Evolutionary conservation across 2,329 filamentous ascomycete species (phyloP), one percentile per base, ranked within the genome.

Genomic region (Elsinoe fawcettii): DNA sequence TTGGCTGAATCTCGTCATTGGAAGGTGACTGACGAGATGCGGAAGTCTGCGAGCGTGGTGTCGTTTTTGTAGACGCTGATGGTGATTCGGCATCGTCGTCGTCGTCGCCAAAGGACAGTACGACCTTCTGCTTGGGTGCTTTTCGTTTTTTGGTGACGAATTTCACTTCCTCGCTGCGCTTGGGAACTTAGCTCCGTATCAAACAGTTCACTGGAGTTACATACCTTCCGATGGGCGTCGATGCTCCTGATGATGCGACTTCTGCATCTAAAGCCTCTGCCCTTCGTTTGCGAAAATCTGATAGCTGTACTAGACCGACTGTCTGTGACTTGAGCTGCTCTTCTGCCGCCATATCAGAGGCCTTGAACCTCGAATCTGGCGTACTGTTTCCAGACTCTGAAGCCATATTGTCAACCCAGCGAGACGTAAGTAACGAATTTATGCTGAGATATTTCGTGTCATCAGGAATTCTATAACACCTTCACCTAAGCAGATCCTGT

Each of bases 241-340:
- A 37, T 32, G 57, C 20, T 36, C 57, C 25, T 55, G 53, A 57
- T 41, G 57, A 27, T 56, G 32, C 56, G 22, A 89, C 67, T 36
- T 93, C 92, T 68, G 89, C 85, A 71, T 96, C 92, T 49, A 96
- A 77, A n/a, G 91, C 89, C 72, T 96, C 90, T 64, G 90, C 91
- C 71, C 92, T 89, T 59, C 93, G 85, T 75, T 99, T 97, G 72
- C 92, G 90, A 71, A 95, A 97, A 69, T 97, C 93, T 63, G 88
- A 90, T 43, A 96, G 84, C 58, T 88, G 83, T 55, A 97, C 92
- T 2, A 99, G 84, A 39, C 93, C 93, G 63, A 96, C 90, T 0
- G 90, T 95, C 67, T 90, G 85, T 56, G 84, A 88, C 60, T 92
- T 92, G 49, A 96, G 79, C 12, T 90, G 79, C 67, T 96, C 86